Evolutionary conservation across 2,329 filamentous ascomycete genomes (phyloP), one percentile per base, ranked within the genome.

Genomic region (Didymella exigua): DNA sequence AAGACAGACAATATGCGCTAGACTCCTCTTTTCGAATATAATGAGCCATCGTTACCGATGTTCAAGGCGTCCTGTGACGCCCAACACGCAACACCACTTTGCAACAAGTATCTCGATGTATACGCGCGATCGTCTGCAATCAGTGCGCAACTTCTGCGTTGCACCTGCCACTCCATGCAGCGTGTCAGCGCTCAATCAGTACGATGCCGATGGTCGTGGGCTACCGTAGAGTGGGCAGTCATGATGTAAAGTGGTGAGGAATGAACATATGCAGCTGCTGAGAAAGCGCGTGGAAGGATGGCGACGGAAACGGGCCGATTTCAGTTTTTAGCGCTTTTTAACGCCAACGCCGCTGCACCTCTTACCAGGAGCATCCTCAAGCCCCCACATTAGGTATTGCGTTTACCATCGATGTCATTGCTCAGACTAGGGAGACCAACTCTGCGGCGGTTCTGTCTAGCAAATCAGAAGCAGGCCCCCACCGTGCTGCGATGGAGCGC

Each of bases 321-420:
- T n/a, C 48, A 44, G 43, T 37, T 23, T 40, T n/a, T 51, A 44
- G 43, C 42, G 54, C 27, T 24, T n/a, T 29, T 10, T 27, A 19
- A 23, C 16, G 48, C 48, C 23, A 29, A 23, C 24, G 31, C 26
- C 24, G 24, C 42, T 34, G 24, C 9, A 47, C 26, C 10, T 30
- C 31, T 9, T 19, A 14, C 11, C 40, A 16, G 8, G n/a, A 30
- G 27, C 27, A 44, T 33, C 37, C 27, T 16, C 54, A 18, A 46
- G 4, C 27, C 18, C 24, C 19, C 21, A 43, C 23, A 38, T n/a
- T n/a, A n/a, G n/a, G n/a, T 9, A 31, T 44, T 27, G 24, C 29
- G 27, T 21, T 31, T 18, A 38, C 31, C 38, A 46, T 34, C 46
- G 36, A 58, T 58, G 55, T 54, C 41, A 38, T 50, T 54, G 29